phyloP scores from a whole-genome alignment of 805 yeast genomes.

The Nakazawaea anatomiae region DNA sequence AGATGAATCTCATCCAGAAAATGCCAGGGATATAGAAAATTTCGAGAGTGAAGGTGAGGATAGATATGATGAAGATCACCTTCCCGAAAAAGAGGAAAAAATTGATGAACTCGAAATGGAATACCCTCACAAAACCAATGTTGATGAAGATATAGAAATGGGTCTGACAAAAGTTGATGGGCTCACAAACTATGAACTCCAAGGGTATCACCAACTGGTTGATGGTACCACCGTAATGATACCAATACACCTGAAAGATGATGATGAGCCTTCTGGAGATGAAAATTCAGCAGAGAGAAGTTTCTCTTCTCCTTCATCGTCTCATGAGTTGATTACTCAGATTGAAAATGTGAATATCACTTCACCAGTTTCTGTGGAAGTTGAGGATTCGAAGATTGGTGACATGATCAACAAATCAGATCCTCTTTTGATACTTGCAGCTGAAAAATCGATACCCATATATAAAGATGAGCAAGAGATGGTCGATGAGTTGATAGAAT shows the following conservation, averaged over 20 bases:
- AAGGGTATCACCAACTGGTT: neutral
- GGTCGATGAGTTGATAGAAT: neutral
- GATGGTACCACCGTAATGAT: neutral
- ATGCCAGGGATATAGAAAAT: too few relatives aligned
- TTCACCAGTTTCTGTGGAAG: conserved; percentile 1
- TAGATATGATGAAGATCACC: neutral
- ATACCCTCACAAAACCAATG: neutral
- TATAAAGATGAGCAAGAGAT: conserved; percentile 26
- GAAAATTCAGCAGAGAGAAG: neutral
- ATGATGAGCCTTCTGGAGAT: neutral
- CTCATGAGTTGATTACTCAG: conserved; percentile 4
- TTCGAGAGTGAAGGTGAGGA: neutral
- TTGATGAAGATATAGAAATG: conserved; percentile 4
- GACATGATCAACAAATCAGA: conserved; percentile 33
- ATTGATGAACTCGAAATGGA: neutral
- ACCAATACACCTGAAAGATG: neutral
- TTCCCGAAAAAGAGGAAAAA: neutral
- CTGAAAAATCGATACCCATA: conserved; percentile 30
- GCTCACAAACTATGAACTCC: neutral
- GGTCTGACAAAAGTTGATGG: conserved; percentile 5
- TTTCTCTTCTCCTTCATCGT: neutral
- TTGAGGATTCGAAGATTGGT: conserved; percentile 20
- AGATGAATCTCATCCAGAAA: neutral
- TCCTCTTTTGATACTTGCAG: conserved; percentile 29
- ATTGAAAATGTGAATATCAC: conserved; percentile 7